A percentile compares a stretch with the other conserved stretches of the same genome.
These are phyloP conservation scores for Alisma plantagoaquatica DNA, from an alignment of 106 monocot species.

Conservation along the genomic window DNA sequence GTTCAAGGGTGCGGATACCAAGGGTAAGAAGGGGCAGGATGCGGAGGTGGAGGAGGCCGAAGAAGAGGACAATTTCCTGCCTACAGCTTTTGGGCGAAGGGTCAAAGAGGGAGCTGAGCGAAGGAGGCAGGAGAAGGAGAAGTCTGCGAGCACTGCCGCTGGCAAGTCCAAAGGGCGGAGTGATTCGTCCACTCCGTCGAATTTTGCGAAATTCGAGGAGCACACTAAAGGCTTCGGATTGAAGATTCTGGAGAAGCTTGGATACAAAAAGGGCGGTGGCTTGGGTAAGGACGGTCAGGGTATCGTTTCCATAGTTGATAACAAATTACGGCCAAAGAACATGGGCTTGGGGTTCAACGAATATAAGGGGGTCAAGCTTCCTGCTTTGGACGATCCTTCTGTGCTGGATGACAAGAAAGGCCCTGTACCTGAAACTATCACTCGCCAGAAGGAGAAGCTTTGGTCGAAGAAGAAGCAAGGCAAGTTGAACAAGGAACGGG, in stretches of 20 bases:
- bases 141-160: constrained; percentile 5
- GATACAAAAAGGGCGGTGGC: constrained; percentile 62
- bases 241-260: constrained; percentile 79
- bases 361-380: constrained; percentile 66
- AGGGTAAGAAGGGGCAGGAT: constrained; percentile 14
- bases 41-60: not conserved
- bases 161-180: constrained; percentile 7
- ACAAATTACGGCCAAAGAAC: constrained; percentile 55
- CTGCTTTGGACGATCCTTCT: constrained; percentile 27
- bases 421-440: not conserved
- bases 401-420: constrained; percentile 11
- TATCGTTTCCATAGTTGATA: constrained; percentile 53
- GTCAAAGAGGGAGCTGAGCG: constrained; percentile 50
- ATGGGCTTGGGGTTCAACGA: constrained; percentile 91
- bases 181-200: constrained; percentile 8
- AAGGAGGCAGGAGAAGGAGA: constrained; percentile 24
- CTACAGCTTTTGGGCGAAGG: constrained; percentile 56
- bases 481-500: constrained; percentile 30
- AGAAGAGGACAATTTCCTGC: constrained; percentile 33
- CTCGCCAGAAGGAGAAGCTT: constrained; percentile 38
- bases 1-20: constrained; percentile 12
- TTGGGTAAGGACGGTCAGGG: constrained; percentile 85
- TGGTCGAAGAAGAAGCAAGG: constrained; percentile 74
- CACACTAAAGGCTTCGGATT: constrained; percentile 51
- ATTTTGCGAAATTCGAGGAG: constrained; percentile 38